Percentiles rank a stretch among this genome's conserved stretches.
Evolutionary conservation across 2,329 filamentous ascomycete genomes (phyloP).

Genomic region (Leptosphaerulina australis): DNA sequence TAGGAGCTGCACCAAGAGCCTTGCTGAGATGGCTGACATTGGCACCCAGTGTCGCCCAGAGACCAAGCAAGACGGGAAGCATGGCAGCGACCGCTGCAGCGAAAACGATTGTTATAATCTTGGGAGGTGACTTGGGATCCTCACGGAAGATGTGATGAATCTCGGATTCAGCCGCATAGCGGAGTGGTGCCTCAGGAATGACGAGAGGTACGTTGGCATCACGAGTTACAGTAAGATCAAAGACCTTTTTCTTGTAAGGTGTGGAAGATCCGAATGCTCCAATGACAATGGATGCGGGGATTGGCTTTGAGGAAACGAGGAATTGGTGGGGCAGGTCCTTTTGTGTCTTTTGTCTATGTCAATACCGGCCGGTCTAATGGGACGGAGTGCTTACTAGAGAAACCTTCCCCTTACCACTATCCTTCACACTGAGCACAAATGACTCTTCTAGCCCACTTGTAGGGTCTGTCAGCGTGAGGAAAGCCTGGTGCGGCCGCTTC

Average conservation of each 20-base stretch:
- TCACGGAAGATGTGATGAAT: slow-evolving; percentile 90
- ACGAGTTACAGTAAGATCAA: slow-evolving; percentile 71
- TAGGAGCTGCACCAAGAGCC: slow-evolving; percentile 75
- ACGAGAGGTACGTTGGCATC: slow-evolving; percentile 67
- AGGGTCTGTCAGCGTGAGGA: slow-evolving; percentile 79
- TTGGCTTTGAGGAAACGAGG: slow-evolving; percentile 67
- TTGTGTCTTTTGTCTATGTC: slow-evolving; percentile 68
- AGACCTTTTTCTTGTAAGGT: slow-evolving; percentile 71
- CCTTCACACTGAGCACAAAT: slow-evolving; percentile 82
- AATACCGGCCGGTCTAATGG: slow-evolving; percentile 28
- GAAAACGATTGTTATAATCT: slow-evolving; percentile 80
- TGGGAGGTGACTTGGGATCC: slow-evolving; percentile 80
- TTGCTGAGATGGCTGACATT: slow-evolving; percentile 79
- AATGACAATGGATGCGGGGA: slow-evolving; percentile 82
- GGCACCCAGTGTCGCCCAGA: slow-evolving; percentile 79
- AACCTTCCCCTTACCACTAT: slow-evolving; percentile 82
- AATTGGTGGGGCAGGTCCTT: slow-evolving; percentile 89
- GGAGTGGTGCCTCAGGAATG: slow-evolving; percentile 69
- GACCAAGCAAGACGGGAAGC: slow-evolving; percentile 73
- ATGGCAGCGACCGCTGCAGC: slow-evolving; percentile 72
- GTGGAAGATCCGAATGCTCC: slow-evolving; percentile 81
- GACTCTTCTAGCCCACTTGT: slow-evolving; percentile 81
- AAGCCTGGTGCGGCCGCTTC: slow-evolving; percentile 92
- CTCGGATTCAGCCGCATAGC: slow-evolving; percentile 82
- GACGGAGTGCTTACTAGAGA: slow-evolving; percentile 70